These are phyloP conservation scores for Coemansia sp. DNA, from an alignment of 192 early-diverging fungal genomes.

Conservation along the genomic window DNA sequence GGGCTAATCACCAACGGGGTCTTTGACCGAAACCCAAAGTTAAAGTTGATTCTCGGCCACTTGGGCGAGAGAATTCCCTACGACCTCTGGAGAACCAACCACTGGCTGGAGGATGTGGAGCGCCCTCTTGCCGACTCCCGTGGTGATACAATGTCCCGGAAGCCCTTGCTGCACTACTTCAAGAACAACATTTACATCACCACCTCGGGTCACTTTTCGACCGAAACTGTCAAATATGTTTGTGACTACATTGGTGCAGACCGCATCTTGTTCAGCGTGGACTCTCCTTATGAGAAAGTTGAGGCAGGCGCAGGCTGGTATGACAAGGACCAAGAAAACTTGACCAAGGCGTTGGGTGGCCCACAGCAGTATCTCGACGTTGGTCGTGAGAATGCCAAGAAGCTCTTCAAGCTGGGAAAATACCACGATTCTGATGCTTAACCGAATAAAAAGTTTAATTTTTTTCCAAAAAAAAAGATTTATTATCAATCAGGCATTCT, in stretches of 20 bases:
- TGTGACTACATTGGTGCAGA: neutral
- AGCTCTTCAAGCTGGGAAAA: neutral
- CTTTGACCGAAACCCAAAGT: neutral
- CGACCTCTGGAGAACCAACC: neutral
- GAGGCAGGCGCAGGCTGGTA: neutral
- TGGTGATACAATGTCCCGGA: neutral
- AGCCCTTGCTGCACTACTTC: neutral
- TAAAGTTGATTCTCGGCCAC: neutral
- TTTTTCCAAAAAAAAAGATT: too few relatives aligned
- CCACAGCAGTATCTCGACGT: neutral
- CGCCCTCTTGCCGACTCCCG: neutral
- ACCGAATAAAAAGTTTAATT: too few relatives aligned
- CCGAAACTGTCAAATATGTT: neutral
- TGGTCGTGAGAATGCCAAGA: neutral
- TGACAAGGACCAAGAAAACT: neutral
- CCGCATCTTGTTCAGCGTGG: neutral
- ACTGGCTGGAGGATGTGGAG: neutral
- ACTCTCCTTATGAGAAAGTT: neutral
- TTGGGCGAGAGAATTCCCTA: neutral
- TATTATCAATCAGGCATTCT: too few relatives aligned
- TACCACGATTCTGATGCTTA: neutral
- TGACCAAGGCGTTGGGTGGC: neutral
- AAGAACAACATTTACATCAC: neutral
- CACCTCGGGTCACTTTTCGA: neutral
- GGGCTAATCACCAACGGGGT: neutral